These are phyloP conservation scores for Komagataella kurtzmanii DNA, from an alignment of 805 yeast genomes.

Conservation along the genomic window DNA sequence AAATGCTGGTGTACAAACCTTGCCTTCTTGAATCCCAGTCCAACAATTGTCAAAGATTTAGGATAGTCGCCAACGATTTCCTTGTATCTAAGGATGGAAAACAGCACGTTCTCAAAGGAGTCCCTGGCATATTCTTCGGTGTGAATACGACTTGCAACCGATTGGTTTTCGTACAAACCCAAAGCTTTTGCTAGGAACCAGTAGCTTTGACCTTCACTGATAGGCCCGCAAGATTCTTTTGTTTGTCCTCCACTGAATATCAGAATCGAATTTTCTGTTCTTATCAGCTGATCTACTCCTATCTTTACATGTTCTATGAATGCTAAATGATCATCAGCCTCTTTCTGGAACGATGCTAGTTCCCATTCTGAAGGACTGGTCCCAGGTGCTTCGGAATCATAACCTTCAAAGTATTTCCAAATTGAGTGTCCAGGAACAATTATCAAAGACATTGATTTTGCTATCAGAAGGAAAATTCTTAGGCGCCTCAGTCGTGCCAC, in stretches of 20 bases:
- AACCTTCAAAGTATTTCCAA: slow-evolving; percentile 6
- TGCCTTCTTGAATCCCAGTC: slow-evolving; percentile 59
- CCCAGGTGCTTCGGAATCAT: slow-evolving; percentile 4
- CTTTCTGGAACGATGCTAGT: slow-evolving; percentile 52
- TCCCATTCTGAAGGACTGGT: slow-evolving; percentile 54
- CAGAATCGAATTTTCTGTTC: slow-evolving; percentile 9
- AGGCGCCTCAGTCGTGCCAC: neutral
- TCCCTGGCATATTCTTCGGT: slow-evolving; percentile 69
- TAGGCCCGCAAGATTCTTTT: slow-evolving; percentile 34
- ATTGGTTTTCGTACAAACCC: slow-evolving; percentile 7
- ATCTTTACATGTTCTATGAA: slow-evolving; percentile 47
- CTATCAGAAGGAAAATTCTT: neutral
- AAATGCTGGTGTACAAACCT: slow-evolving; percentile 48
- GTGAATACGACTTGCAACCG: slow-evolving; percentile 15
- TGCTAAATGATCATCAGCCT: slow-evolving; percentile 54
- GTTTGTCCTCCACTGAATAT: slow-evolving; percentile 54
- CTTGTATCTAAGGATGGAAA: slow-evolving; percentile 39
- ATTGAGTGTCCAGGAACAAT: slow-evolving; percentile 34
- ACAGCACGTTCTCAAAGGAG: slow-evolving; percentile 65
- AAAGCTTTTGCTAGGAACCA: slow-evolving; percentile 26
- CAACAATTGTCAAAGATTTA: slow-evolving; percentile 37
- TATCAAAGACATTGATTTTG: slow-evolving; percentile 16
- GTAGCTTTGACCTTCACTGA: slow-evolving; percentile 53
- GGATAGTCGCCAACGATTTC: slow-evolving; percentile 39
- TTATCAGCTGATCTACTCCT: slow-evolving; percentile 24